Evolutionary conservation across 2,329 filamentous ascomycete species (phyloP).

Genomic region (Aphanocladium album): DNA sequence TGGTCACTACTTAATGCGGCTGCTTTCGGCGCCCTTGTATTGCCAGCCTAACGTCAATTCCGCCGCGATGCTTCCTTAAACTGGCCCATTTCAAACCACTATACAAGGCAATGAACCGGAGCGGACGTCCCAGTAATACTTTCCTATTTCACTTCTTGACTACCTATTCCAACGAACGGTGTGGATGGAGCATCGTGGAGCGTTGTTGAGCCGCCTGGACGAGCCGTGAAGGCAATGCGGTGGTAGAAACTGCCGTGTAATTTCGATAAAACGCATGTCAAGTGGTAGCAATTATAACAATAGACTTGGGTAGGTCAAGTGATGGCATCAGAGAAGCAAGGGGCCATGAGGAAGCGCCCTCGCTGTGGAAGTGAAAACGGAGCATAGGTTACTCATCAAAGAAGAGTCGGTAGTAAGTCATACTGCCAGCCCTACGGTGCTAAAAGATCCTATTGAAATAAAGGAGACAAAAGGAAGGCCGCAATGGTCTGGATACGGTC

Average conservation of each 20-base stretch:
- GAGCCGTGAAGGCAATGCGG: background rate
- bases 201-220: background rate
- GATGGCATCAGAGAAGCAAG: background rate
- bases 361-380: background rate
- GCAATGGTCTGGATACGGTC: background rate
- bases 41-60: too few relatives aligned
- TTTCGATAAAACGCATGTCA: too few relatives aligned
- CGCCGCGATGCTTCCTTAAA: too few relatives aligned
- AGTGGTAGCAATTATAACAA: too few relatives aligned
- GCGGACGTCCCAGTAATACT: too few relatives aligned
- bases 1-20: too few relatives aligned
- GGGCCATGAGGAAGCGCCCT: background rate
- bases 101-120: too few relatives aligned
- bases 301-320: background rate
- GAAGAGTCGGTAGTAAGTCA: background rate
- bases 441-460: background rate
- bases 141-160: too few relatives aligned
- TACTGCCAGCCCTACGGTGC: too few relatives aligned
- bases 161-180: background rate
- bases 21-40: too few relatives aligned
- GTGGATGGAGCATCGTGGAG: too few relatives aligned
- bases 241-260: background rate
- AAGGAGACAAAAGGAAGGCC: background rate
- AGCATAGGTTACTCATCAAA: background rate
- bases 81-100: too few relatives aligned